Percentiles rank a stretch among this genome's conserved stretches.
Evolutionary conservation across 805 yeast species (phyloP).

Genomic region (Suhomyces prunicola): DNA sequence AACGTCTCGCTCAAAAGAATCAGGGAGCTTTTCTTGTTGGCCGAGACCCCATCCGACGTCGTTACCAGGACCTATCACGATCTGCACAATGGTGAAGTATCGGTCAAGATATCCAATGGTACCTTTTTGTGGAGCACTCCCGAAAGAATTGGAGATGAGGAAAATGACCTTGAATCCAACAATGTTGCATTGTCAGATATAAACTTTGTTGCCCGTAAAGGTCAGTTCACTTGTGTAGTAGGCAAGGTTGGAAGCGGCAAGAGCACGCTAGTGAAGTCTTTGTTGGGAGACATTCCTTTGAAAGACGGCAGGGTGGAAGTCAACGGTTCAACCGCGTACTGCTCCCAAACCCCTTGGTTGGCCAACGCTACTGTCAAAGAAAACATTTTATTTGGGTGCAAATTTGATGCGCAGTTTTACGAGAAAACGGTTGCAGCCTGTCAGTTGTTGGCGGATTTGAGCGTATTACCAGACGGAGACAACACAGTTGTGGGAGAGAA

Average conservation of each 20-base stretch:
- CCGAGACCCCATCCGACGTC: slow-evolving; percentile 27
- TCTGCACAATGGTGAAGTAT: slow-evolving; percentile 21
- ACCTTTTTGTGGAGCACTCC: slow-evolving; percentile 48
- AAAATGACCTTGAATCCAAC: slow-evolving; percentile 12
- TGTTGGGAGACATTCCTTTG: slow-evolving; percentile 52
- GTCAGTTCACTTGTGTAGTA: slow-evolving; percentile 56
- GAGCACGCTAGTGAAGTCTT: slow-evolving; percentile 52
- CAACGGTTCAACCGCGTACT: slow-evolving; percentile 52
- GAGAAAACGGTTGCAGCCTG: slow-evolving; percentile 46
- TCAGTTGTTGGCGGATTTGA: slow-evolving; percentile 46
- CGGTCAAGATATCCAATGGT: slow-evolving; percentile 47
- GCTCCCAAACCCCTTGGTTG: slow-evolving; percentile 59
- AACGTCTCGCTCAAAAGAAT: slow-evolving; percentile 56
- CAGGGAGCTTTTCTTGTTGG: slow-evolving; percentile 41
- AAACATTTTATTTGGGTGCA: slow-evolving; percentile 50
- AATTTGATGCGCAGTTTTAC: slow-evolving; percentile 41
- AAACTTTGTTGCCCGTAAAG: slow-evolving; percentile 49
- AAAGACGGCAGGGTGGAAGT: slow-evolving; percentile 18
- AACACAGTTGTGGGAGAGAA: slow-evolving; percentile 57
- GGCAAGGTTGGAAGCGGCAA: slow-evolving; percentile 72
- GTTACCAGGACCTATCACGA: slow-evolving; percentile 17
- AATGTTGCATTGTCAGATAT: slow-evolving; percentile 42
- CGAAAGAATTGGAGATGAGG: slow-evolving; percentile 8
- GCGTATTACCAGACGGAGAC: slow-evolving; percentile 50
- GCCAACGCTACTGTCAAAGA: slow-evolving; percentile 50